Conservation (phyloP, 768 basidiomycete genomes). For the Pleurotus sapidus region DNA sequence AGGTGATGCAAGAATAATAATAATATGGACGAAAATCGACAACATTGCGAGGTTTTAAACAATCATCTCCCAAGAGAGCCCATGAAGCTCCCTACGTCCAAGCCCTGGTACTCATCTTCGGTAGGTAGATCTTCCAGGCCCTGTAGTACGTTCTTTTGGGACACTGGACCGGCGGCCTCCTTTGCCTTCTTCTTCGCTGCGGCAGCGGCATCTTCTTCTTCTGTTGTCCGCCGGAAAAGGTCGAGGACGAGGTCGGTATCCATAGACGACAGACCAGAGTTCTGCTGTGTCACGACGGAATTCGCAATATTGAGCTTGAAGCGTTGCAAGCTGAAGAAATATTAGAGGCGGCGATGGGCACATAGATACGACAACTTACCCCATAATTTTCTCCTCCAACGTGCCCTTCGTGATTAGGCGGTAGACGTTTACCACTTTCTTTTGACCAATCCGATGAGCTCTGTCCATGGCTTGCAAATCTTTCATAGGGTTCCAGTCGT, state of each 20-base stretch:
- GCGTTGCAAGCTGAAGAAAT: conserved; percentile 73
- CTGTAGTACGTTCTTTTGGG: conserved; percentile 81
- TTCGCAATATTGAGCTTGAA: conserved; percentile 99
- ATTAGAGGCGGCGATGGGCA: background rate
- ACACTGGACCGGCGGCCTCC: conserved; percentile 53
- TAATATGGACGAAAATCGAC: conserved; percentile 21
- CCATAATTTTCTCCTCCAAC: conserved; percentile 99
- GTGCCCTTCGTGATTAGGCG: conserved; percentile 96
- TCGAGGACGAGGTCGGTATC: conserved; percentile 96
- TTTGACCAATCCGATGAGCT: conserved; percentile 97
- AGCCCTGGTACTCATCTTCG: conserved; percentile 88
- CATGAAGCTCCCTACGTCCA: conserved; percentile 89
- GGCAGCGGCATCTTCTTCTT: conserved; percentile 64
- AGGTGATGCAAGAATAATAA: conserved; percentile 3
- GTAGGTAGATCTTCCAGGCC: conserved; percentile 90
- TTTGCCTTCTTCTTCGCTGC: conserved; percentile 54
- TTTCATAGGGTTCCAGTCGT: conserved; percentile 99
- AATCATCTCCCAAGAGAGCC: conserved; percentile 64
- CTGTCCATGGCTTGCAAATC: conserved; percentile 99
- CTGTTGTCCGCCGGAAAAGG: conserved; percentile 81
- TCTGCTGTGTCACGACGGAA: conserved; percentile 96
- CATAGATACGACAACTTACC: conserved; percentile 48
- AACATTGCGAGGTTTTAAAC: conserved; percentile 15
- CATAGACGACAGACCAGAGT: conserved; percentile 91
- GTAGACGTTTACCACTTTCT: conserved; percentile 99